These are phyloP conservation scores for Ilex paraguariensis DNA, from an alignment of 305 asterid genomes.

Conservation along the genomic window DNA sequence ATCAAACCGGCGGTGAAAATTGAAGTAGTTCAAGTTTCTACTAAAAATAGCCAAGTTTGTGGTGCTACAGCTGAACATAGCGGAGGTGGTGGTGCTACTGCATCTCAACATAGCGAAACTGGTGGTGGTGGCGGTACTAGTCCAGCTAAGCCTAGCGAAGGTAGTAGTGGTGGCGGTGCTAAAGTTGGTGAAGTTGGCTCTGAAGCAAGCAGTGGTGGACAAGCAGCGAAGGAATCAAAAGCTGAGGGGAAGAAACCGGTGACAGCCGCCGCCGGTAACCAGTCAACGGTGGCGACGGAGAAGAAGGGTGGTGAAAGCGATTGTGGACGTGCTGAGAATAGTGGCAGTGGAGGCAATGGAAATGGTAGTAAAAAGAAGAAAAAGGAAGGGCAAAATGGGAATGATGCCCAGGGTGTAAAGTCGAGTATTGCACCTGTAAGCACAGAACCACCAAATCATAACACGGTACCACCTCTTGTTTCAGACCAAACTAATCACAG, in stretches of 20 bases:
- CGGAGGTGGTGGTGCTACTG: no score
- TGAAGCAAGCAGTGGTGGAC: constrained; percentile 11
- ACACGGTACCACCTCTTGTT: constrained; percentile 19
- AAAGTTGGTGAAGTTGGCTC: neutral
- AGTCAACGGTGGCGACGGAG: constrained; percentile 20
- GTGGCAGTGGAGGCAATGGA: constrained; percentile 10
- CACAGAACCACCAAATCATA: constrained; percentile 20
- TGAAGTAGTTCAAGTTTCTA: constrained; percentile 7
- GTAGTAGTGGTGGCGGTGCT: constrained; percentile 9
- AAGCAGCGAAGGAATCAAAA: constrained; percentile 18
- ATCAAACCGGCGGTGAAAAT: constrained; percentile 10
- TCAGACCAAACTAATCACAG: constrained; percentile 17
- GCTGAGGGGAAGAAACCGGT: constrained; percentile 33
- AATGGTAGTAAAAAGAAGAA: constrained; percentile 45
- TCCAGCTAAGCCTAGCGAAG: neutral
- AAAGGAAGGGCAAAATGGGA: constrained; percentile 50
- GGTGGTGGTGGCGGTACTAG: no score
- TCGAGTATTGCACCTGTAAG: constrained; percentile 23
- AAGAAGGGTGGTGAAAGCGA: constrained; percentile 21
- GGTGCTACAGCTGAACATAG: no score
- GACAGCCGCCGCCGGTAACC: constrained; percentile 13
- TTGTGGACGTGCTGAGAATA: constrained; percentile 13
- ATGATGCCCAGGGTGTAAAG: constrained; percentile 10
- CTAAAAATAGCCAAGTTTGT: no score
- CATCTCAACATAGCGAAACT: no score